Conservation (phyloP, 345 rosid genomes). For the Chamaenerion angustifolium region DNA sequence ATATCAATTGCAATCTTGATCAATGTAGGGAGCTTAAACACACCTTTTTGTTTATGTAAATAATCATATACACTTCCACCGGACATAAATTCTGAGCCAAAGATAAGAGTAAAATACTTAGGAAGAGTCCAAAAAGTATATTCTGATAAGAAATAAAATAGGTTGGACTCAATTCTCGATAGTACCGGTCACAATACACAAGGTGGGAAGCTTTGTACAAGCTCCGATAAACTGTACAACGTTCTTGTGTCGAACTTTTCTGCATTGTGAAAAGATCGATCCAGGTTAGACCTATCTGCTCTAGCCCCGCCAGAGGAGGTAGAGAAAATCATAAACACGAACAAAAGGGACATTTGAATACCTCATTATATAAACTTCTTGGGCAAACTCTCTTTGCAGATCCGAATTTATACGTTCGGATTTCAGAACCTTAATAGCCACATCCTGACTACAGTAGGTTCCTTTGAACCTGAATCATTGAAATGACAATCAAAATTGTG, state of each 20-base stretch:
- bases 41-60: conserved; percentile 18
- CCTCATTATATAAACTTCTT: conserved; percentile 50
- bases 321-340: background rate
- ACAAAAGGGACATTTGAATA: conserved; percentile 6
- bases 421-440: conserved; percentile 38
- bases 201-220: conserved; percentile 15
- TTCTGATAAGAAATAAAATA: background rate
- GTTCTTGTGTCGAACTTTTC: conserved; percentile 21
- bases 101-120: background rate
- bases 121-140: background rate
- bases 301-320: background rate
- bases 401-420: conserved; percentile 26
- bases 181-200: conserved; percentile 18
- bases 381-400: conserved; percentile 30
- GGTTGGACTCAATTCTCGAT: background rate
- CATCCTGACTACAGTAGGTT: conserved; percentile 34
- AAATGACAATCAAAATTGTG: background rate
- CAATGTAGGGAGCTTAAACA: conserved; percentile 12
- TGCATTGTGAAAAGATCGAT: conserved; percentile 8
- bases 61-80: conserved; percentile 20
- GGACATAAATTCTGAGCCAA: conserved; percentile 15
- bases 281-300: conserved; percentile 1
- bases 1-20: conserved; percentile 17
- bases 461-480: conserved; percentile 34
- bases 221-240: conserved; percentile 21